phyloP scores from a whole-genome alignment of 1,284 basidiomycete species.

The Rhizoctonia solani region DNA sequence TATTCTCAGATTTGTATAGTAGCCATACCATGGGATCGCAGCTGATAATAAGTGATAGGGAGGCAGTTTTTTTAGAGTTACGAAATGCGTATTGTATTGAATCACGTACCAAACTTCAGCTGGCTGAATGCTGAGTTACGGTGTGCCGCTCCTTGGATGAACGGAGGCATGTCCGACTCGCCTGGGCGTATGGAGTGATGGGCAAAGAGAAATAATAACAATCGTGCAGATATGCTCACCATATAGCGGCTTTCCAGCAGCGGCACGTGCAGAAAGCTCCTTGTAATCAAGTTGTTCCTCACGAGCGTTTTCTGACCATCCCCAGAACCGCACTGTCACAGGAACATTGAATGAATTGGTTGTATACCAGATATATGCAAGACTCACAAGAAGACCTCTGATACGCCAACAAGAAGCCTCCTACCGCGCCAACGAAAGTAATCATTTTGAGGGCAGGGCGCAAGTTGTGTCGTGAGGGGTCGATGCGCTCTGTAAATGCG shows the following conservation, averaged over 20 bases:
- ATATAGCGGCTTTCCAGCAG: conserved; percentile 80
- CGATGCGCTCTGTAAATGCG: conserved; percentile 25
- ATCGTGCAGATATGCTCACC: no score
- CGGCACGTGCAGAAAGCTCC: conserved; percentile 73
- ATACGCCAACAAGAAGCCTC: conserved; percentile 94
- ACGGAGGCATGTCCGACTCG: conserved; percentile 68
- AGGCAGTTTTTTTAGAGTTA: background rate
- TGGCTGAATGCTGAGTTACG: conserved; percentile 93
- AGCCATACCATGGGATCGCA: conserved; percentile 66
- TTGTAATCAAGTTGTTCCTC: conserved; percentile 77
- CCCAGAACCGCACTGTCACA: conserved; percentile 88
- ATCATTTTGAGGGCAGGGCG: conserved; percentile 52
- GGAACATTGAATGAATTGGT: background rate
- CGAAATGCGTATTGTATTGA: background rate
- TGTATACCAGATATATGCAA: conserved; percentile 38
- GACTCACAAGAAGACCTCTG: conserved; percentile 85
- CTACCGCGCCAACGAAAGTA: conserved; percentile 70
- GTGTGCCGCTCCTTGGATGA: conserved; percentile 88
- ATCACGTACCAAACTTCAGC: conserved; percentile 81
- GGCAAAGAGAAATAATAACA: background rate
- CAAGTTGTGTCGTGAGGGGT: conserved; percentile 29
- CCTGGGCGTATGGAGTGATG: background rate
- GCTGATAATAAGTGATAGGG: conserved; percentile 54
- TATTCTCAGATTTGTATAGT: background rate
- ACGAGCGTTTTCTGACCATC: conserved; percentile 88